Evolutionary conservation across 2,329 filamentous ascomycete species (phyloP), one percentile per base, ranked within the genome.

Genomic region (Tolypocladium tropicale): DNA sequence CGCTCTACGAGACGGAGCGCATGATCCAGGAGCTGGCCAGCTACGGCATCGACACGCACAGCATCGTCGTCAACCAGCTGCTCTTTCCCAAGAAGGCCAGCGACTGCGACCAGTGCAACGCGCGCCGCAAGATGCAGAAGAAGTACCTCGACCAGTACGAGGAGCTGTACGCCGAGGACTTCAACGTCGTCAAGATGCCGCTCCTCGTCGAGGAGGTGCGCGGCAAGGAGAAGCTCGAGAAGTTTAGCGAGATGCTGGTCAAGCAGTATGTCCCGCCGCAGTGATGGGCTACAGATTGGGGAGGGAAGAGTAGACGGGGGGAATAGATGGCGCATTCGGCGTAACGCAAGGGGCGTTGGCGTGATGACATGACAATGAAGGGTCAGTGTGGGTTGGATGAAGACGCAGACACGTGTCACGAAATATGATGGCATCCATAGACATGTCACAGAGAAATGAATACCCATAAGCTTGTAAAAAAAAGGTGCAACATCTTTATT

Each of bases 141-240:
- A 99, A 99, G 78, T 99, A 99, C 70, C 80, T 99, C 48, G 92
- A 97, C 69, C 93, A 99, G 79, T 97, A 97, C 66, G 92, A 95
- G 74, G 94, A 99, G 77, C 76, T 99, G 57, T 99, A 99, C 70
- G 92, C 96, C 68, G 94, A 99, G 72, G 73, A 75, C 58, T 99
- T 99, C 77, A 96, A 99, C 70, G 92, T 99, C 41, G 93, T 99
- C 63, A 93, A 93, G 79, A 97, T 99, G 92, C 94, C 94, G 39
- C 74, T 99, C 67, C 76, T 99, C 58, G 90, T 95, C 1, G 93
- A 99, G 72, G 94, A 99, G 76, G 92, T 99, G 11, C 80, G 94
- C 66, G 94, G 94, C 49, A 96, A 95, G 79, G 93, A 97, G 68
- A 93, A 85, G 73, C 76, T 99, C 64, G 91, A 95, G 74, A 90